Conservation (phyloP, 1,284 basidiomycete genomes). For the Ganoderma leucocontextum region DNA sequence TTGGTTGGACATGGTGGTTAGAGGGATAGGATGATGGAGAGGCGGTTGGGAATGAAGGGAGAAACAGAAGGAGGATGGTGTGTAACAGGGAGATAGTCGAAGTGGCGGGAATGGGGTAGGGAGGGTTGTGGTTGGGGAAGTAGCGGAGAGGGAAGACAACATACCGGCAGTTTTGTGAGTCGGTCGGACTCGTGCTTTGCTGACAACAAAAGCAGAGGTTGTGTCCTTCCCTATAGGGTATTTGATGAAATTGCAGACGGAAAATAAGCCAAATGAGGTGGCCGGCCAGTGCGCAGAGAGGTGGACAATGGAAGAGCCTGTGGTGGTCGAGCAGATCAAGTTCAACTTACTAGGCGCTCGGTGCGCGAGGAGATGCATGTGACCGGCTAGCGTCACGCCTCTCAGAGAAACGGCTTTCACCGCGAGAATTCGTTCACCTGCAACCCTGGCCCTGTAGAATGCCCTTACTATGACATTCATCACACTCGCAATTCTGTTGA, state of each 20-base stretch:
- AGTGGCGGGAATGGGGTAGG: neutral
- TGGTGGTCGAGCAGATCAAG: neutral
- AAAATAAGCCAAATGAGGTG: neutral
- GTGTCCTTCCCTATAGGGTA: neutral
- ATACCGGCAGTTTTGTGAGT: neutral
- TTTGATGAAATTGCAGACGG: no score
- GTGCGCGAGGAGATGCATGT: neutral
- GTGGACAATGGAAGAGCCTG: neutral
- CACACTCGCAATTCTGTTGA: no score
- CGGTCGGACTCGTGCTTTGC: neutral
- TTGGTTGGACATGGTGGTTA: conserved; percentile 6
- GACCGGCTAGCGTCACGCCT: neutral
- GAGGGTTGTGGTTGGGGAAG: neutral
- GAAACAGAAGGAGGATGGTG: neutral
- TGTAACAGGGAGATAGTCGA: no score
- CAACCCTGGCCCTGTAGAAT: no score
- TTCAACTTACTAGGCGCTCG: neutral
- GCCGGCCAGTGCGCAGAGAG: neutral
- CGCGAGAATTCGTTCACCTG: neutral
- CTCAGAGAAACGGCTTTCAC: neutral
- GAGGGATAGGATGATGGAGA: neutral
- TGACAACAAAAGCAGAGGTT: neutral
- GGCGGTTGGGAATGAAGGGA: neutral
- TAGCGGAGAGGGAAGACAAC: neutral
- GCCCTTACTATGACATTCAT: no score